Evolutionary conservation across 1,284 basidiomycete genomes (phyloP).

Genomic region (Agroathelia rolfsii): DNA sequence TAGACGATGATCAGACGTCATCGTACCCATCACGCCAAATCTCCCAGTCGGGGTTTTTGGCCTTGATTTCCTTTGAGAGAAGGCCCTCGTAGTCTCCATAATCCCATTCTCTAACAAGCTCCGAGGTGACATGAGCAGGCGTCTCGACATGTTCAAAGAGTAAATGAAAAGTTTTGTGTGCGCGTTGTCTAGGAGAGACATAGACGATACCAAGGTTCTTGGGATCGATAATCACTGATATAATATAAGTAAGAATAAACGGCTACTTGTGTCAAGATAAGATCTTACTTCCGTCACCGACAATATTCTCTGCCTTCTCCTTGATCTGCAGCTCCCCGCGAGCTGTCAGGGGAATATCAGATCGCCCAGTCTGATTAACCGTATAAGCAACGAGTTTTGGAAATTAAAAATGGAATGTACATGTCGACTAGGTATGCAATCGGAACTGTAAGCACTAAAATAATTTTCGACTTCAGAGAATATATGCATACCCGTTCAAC

Average conservation of each 20-base stretch:
- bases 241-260: constrained; percentile 6
- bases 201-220: constrained; percentile 67
- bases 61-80: constrained; percentile 62
- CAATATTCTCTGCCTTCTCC: constrained; percentile 52
- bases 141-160: constrained; percentile 51
- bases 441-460: constrained; percentile 6
- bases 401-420: constrained; percentile 31
- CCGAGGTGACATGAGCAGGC: constrained; percentile 51
- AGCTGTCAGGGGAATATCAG: constrained; percentile 81
- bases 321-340: constrained; percentile 71
- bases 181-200: constrained; percentile 78
- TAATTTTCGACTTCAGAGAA: too few relatives aligned
- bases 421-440: constrained; percentile 50
- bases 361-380: constrained; percentile 63
- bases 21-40: constrained; percentile 80
- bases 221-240: constrained; percentile 75
- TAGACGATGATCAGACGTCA: not conserved
- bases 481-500: constrained; percentile 67
- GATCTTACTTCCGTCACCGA: constrained; percentile 68
- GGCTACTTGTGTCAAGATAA: constrained; percentile 2
- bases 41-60: constrained; percentile 55
- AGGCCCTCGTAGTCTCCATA: constrained; percentile 89
- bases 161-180: constrained; percentile 78
- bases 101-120: constrained; percentile 76
- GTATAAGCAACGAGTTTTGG: too few relatives aligned